Base-by-base conservation (phyloP, 257 asterid genomes). In the Echium plantagineum region DNA sequence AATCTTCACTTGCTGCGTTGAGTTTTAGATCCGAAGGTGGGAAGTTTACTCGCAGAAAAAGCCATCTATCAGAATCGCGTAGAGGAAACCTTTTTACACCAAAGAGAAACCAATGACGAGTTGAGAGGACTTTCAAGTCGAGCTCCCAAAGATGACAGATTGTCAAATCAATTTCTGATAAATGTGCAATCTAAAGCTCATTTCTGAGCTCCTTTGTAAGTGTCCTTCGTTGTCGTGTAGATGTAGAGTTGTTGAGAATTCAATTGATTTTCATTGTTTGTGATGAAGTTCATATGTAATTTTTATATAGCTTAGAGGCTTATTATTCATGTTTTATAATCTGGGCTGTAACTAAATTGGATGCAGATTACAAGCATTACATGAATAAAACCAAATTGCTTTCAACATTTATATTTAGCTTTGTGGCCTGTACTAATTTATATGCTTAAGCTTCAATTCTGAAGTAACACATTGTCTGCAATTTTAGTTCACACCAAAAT, bases 1-100 rank as follows among this genome's bases (percentile, higher is more conserved):
- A 68, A 64, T 57, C 82, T 4, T 61, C 28, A 8, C 74, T 69
- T 51, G 63, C 64, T 66, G 78, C 60, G 62, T 74, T 75, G 30
- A 81, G 89, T 69, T 78, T 73, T 21, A 78, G 94, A 74, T 67
- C 68, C n/a, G 83, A 66, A 21, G 72, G 65, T 32, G 71, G 79
- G 16, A 73, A 73, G 69, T 73, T 72, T 55, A 49, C 47, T 69
- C 71, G 72, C 55, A 65, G 70, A 66, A 80, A 60, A 26, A 65
- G 63, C 68, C 49, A 64, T 57, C 60, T 56, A 35, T 17, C 57
- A 62, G 58, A 67, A 53, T 53, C 24, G 2, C 57, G 64, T 62
- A 78, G 71, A 64, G 81, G 53, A 32, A 68, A 75, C 54, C 51
- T 63, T 48, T 69, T 70, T 3, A 63, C 58, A 15, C 58, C 66